Conservation (phyloP, 2,329 filamentous ascomycete genomes). For the Alternaria incomplexa region DNA sequence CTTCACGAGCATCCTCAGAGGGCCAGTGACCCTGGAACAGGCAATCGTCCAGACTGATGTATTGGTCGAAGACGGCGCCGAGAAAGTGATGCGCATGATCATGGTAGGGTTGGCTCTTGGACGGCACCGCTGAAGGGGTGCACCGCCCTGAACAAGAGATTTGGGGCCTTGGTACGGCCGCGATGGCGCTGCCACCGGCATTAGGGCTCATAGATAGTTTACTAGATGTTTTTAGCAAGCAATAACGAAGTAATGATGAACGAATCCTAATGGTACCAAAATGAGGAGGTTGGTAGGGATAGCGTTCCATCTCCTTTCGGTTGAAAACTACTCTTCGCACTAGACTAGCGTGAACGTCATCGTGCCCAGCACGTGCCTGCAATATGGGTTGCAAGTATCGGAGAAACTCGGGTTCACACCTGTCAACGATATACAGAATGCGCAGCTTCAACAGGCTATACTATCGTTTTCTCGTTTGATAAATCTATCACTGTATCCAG, state of each 20-base stretch:
- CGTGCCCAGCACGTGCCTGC: not conserved
- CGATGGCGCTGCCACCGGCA: not conserved
- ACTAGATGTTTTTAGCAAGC: not conserved
- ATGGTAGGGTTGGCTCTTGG: conserved; percentile 42
- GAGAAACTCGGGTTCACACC: not conserved
- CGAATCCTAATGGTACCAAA: not conserved
- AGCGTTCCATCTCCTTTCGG: not conserved
- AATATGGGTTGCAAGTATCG: not conserved
- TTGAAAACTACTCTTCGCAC: not conserved
- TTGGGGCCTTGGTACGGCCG: conserved; percentile 8
- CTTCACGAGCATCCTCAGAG: conserved; percentile 46
- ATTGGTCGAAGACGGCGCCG: conserved; percentile 45
- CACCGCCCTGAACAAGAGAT: conserved; percentile 6
- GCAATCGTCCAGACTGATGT: conserved; percentile 45
- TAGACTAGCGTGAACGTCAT: not conserved
- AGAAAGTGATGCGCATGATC: conserved; percentile 47
- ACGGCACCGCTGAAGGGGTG: conserved; percentile 7
- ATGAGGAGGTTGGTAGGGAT: not conserved
- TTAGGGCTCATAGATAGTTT: not conserved
- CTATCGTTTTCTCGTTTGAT: not conserved
- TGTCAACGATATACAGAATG: not conserved
- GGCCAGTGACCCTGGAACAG: conserved; percentile 42
- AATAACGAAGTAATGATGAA: not conserved
- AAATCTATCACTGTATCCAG: conserved; percentile 22
- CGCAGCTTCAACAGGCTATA: not conserved